Evolutionary conservation across 108 stramenopile genomes (phyloP).

Genomic region (Pelagomonas calceolata): DNA sequence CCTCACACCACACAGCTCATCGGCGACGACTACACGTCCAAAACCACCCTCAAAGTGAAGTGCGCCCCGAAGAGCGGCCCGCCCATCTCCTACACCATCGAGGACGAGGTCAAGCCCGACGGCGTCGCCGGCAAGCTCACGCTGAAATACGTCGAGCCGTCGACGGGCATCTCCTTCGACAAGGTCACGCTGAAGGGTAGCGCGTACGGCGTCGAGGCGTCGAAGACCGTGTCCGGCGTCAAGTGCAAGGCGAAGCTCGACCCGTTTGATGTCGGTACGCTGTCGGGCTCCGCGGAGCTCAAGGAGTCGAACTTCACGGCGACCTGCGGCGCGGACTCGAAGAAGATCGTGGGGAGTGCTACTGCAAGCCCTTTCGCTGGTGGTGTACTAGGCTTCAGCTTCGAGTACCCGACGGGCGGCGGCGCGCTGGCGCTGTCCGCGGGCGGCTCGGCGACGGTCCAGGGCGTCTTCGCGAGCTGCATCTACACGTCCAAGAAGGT

Average conservation of each 20-base stretch:
- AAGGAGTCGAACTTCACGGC: neutral
- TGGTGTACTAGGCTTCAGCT: neutral
- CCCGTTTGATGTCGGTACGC: neutral
- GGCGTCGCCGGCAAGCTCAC: neutral
- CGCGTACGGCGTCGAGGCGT: neutral
- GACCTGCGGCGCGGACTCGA: neutral
- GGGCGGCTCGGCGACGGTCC: neutral
- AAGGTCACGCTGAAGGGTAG: neutral
- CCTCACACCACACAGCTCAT: neutral
- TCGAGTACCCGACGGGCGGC: neutral
- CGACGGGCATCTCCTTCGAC: neutral
- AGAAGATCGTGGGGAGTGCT: neutral
- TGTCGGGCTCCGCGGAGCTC: neutral
- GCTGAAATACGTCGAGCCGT: neutral
- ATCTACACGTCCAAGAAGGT: neutral
- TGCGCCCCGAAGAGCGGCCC: neutral
- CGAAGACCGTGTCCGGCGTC: neutral
- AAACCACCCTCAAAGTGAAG: neutral
- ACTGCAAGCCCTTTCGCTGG: neutral
- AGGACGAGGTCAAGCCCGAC: neutral
- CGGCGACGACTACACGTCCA: constrained; percentile 1
- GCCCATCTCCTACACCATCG: neutral
- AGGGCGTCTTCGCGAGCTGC: neutral
- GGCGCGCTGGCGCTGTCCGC: neutral
- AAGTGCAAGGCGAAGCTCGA: neutral